Percentiles rank a stretch among this genome's conserved stretches.
phyloP scores from a whole-genome alignment of 805 yeast species.

The Wilhelminamyces savonicus region DNA sequence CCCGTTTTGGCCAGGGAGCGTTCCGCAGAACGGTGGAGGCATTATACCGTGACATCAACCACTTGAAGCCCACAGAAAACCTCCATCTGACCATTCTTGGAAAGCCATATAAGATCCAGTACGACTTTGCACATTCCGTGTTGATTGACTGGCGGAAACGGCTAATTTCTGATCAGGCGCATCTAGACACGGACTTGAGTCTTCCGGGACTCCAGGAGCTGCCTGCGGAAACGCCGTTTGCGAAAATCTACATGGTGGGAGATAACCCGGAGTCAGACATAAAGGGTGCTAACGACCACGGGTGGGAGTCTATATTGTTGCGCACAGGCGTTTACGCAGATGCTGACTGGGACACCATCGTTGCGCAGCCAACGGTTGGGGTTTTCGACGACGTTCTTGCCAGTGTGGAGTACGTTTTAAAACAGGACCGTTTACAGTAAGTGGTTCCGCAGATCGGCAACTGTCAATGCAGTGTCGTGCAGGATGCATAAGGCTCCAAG shows the following conservation, averaged over 20 bases:
- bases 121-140: slow-evolving; percentile 75
- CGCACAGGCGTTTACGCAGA: slow-evolving; percentile 83
- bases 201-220: slow-evolving; percentile 42
- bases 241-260: slow-evolving; percentile 87
- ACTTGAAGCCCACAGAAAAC: slow-evolving; percentile 23
- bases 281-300: slow-evolving; percentile 77
- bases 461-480: neutral
- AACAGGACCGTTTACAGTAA: slow-evolving; percentile 1
- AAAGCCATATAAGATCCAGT: slow-evolving; percentile 73
- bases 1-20: slow-evolving; percentile 91
- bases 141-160: slow-evolving; percentile 50
- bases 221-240: slow-evolving; percentile 31
- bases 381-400: slow-evolving; percentile 42
- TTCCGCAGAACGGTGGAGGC: slow-evolving; percentile 59
- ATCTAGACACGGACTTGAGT: slow-evolving; percentile 14
- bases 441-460: no score
- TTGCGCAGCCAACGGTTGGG: slow-evolving; percentile 44
- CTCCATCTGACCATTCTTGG: slow-evolving; percentile 63
- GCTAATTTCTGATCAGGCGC: slow-evolving; percentile 13
- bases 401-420: slow-evolving; percentile 30
- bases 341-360: slow-evolving; percentile 35
- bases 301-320: slow-evolving; percentile 85
- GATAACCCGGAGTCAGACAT: slow-evolving; percentile 95
- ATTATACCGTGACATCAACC: slow-evolving; percentile 49
- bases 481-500: neutral